These are phyloP conservation scores for Cutaneotrichosporon cutaneum DNA, from an alignment of 1,284 basidiomycete genomes.

Conservation along the genomic window DNA sequence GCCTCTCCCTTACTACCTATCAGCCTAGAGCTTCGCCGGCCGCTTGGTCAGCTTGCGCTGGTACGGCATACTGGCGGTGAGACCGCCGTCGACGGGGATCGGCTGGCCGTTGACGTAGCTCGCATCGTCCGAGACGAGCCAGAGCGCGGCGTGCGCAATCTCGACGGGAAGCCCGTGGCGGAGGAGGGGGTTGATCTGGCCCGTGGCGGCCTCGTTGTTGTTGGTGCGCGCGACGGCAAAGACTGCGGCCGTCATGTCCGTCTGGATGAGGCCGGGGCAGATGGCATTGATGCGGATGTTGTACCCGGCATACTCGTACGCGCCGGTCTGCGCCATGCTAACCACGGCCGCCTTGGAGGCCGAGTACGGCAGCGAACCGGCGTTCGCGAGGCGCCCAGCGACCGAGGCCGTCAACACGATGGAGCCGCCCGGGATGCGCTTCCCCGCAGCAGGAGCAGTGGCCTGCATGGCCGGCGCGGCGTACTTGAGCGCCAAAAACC, in stretches of 20 bases:
- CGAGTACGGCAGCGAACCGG: slow-evolving; percentile 80
- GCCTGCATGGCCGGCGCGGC: slow-evolving; percentile 72
- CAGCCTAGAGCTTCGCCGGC: slow-evolving; percentile 54
- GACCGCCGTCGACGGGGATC: slow-evolving; percentile 80
- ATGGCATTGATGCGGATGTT: slow-evolving; percentile 89
- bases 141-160: slow-evolving; percentile 78
- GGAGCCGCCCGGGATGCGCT: slow-evolving; percentile 69
- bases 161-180: slow-evolving; percentile 67
- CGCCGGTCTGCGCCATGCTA: slow-evolving; percentile 76
- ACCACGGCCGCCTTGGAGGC: slow-evolving; percentile 89
- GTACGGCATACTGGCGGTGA: slow-evolving; percentile 71
- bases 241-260: slow-evolving; percentile 72
- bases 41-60: slow-evolving; percentile 36
- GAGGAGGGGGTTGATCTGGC: slow-evolving; percentile 79
- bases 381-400: slow-evolving; percentile 81
- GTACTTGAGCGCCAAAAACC: slow-evolving; percentile 84
- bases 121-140: slow-evolving; percentile 85
- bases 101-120: slow-evolving; percentile 91
- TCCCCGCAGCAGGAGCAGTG: slow-evolving; percentile 63
- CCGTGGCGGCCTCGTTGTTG: slow-evolving; percentile 61
- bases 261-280: slow-evolving; percentile 82
- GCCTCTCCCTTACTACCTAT: not conserved
- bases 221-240: slow-evolving; percentile 76
- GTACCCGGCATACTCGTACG: slow-evolving; percentile 73
- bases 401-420: slow-evolving; percentile 90